Evolutionary conservation across 305 asterid species (phyloP).

Genomic region (Andrographis paniculata): DNA sequence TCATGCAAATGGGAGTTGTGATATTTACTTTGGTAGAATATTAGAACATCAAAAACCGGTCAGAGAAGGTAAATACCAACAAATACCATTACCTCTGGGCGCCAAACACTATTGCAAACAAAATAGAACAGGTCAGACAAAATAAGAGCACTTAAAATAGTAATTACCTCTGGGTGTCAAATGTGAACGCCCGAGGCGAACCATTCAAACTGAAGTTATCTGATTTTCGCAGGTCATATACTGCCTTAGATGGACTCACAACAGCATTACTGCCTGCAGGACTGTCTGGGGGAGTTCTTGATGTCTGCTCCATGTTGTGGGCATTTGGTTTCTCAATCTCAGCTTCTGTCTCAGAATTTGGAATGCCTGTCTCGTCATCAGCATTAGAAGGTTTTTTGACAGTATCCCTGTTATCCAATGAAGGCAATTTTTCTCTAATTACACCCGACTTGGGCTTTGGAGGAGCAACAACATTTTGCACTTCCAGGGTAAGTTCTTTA

Average conservation of each 20-base stretch:
- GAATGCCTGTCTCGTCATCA: constrained; percentile 38
- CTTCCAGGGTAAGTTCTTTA: constrained; percentile 89
- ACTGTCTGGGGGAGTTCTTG: constrained; percentile 61
- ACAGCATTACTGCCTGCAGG: constrained; percentile 47
- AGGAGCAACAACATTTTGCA: constrained; percentile 77
- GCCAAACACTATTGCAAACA: too few relatives aligned
- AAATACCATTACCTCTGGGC: constrained; percentile 68
- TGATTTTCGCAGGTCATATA: constrained; percentile 33
- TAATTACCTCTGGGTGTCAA: constrained; percentile 64
- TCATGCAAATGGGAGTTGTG: neutral
- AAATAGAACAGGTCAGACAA: too few relatives aligned
- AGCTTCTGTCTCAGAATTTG: constrained; percentile 25
- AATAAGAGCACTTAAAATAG: too few relatives aligned
- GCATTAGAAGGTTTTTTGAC: constrained; percentile 40
- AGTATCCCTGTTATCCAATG: constrained; percentile 25
- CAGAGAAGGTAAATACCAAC: too few relatives aligned
- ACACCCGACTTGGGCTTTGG: constrained; percentile 59
- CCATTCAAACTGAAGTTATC: constrained; percentile 47
- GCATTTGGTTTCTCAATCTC: constrained; percentile 36
- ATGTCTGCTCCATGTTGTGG: constrained; percentile 31
- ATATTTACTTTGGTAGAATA: neutral
- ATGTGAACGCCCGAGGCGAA: constrained; percentile 47
- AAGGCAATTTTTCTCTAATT: constrained; percentile 46
- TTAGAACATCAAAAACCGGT: constrained; percentile 10
- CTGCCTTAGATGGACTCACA: constrained; percentile 50